Conservation (phyloP, 2,329 filamentous ascomycete species). For the Trichoderma pleuroti region DNA sequence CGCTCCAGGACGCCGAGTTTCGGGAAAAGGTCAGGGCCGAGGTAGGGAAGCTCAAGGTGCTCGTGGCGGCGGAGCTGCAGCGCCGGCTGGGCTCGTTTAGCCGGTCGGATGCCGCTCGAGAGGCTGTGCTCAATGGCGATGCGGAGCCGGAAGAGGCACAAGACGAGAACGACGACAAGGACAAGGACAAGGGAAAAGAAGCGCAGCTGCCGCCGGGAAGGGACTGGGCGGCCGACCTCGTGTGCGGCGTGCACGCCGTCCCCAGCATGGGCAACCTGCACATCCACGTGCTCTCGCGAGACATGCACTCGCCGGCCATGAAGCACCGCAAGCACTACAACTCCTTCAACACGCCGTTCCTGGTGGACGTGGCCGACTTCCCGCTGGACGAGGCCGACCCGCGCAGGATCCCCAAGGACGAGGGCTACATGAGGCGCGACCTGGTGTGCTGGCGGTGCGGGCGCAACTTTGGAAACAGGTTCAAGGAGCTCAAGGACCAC, state of each 20-base stretch:
- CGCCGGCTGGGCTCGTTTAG: constrained; percentile 64
- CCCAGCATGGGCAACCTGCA: constrained; percentile 93
- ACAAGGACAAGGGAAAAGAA: background rate
- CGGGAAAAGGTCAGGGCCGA: constrained; percentile 61
- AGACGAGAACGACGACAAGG: no score
- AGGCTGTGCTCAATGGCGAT: constrained; percentile 63
- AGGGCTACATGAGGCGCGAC: constrained; percentile 60
- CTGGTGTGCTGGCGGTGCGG: constrained; percentile 85
- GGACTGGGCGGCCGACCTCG: constrained; percentile 73
- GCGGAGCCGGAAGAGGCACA: constrained; percentile 34
- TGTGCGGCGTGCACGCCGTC: constrained; percentile 76
- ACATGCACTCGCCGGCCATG: constrained; percentile 69
- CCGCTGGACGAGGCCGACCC: constrained; percentile 66
- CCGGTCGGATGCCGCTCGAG: constrained; percentile 57
- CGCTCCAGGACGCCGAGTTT: constrained; percentile 68
- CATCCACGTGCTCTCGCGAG: constrained; percentile 78
- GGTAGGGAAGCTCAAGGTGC: constrained; percentile 53
- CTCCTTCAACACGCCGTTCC: constrained; percentile 82
- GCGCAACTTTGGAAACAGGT: constrained; percentile 67
- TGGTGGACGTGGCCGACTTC: constrained; percentile 75
- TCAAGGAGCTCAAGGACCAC: constrained; percentile 72
- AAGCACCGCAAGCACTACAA: constrained; percentile 88
- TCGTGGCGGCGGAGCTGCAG: constrained; percentile 73
- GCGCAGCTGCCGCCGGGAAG: constrained; percentile 62
- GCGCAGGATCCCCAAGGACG: constrained; percentile 53